A percentile compares a stretch with the other conserved stretches of the same genome.
These are phyloP conservation scores for Echinochloa phyllopogon DNA, from an alignment of 176 grass and related monocot genomes.

Conservation along the genomic window DNA sequence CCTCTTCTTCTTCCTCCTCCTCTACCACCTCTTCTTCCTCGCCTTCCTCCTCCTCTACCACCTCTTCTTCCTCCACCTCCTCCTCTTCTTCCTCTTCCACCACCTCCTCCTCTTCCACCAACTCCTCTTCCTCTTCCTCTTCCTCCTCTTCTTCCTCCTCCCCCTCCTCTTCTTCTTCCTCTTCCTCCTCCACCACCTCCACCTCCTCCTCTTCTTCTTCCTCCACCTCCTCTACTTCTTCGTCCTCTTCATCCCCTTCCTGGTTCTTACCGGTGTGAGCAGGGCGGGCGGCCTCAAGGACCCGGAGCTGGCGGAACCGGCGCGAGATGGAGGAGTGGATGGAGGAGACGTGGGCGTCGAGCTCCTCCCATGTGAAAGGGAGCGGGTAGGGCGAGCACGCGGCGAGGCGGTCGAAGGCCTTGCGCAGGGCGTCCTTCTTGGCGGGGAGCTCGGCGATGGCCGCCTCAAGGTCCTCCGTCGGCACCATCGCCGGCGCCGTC, in stretches of 20 bases:
- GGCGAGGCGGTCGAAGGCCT: slow-evolving; percentile 51
- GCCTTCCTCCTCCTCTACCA: too few species aligned
- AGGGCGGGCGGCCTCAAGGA: slow-evolving; percentile 31
- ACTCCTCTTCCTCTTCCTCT: too few species aligned
- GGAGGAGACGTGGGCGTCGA: slow-evolving; percentile 58
- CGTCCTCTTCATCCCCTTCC: neutral
- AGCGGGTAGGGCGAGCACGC: slow-evolving; percentile 42
- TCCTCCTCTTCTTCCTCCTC: too few species aligned
- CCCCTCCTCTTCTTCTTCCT: too few species aligned
- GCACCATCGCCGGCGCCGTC: slow-evolving; percentile 26
- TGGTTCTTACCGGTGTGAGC: neutral
- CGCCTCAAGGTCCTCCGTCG: slow-evolving; percentile 26
- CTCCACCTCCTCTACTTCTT: neutral
- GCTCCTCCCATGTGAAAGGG: slow-evolving; percentile 49
- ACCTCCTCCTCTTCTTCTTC: neutral
- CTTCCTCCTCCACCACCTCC: too few species aligned
- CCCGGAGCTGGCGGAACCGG: slow-evolving; percentile 43
- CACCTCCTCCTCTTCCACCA: too few species aligned
- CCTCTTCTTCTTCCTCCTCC: too few species aligned
- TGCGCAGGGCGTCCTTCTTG: slow-evolving; percentile 54
- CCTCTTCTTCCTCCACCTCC: too few species aligned
- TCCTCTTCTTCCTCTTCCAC: too few species aligned
- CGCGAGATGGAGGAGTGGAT: slow-evolving; percentile 41
- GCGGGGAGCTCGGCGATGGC: slow-evolving; percentile 45
- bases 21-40: too few species aligned